A percentile compares a stretch with the other conserved stretches of the same genome.
Conservation (phyloP, 148 eudicot genomes). For the Limonium bicolor region DNA sequence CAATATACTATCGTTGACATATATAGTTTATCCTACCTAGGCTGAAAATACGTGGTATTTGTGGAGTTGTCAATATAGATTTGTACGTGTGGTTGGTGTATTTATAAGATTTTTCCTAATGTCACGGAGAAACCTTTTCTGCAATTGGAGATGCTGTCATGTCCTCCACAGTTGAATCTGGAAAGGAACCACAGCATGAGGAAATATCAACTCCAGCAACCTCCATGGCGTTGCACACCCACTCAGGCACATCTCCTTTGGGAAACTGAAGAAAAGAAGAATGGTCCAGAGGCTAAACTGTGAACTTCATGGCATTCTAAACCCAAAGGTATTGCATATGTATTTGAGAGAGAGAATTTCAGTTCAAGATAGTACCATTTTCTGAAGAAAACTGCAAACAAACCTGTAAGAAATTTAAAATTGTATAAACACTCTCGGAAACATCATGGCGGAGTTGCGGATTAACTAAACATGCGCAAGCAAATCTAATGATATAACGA, state of each 20-base stretch:
- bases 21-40: too few relatives aligned
- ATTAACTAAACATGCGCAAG: neutral
- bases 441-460: neutral
- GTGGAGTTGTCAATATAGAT: too few relatives aligned
- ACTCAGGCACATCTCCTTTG: constrained; percentile 69
- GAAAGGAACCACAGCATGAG: constrained; percentile 27
- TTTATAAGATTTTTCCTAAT: too few relatives aligned
- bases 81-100: too few relatives aligned
- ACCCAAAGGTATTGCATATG: neutral
- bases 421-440: neutral
- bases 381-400: constrained; percentile 58
- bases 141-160: too few relatives aligned
- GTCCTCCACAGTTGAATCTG: too few relatives aligned
- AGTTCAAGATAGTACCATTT: constrained; percentile 36
- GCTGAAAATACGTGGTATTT: too few relatives aligned
- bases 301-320: too few relatives aligned
- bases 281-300: too few relatives aligned
- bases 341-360: neutral
- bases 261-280: constrained; percentile 41
- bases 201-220: constrained; percentile 80
- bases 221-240: constrained; percentile 92
- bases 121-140: too few relatives aligned
- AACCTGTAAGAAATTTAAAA: constrained; percentile 33
- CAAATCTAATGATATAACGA: neutral
- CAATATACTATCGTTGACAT: too few relatives aligned